Base-by-base conservation (phyloP, 768 basidiomycete genomes). In the Chlorophyllum brunneum region DNA sequence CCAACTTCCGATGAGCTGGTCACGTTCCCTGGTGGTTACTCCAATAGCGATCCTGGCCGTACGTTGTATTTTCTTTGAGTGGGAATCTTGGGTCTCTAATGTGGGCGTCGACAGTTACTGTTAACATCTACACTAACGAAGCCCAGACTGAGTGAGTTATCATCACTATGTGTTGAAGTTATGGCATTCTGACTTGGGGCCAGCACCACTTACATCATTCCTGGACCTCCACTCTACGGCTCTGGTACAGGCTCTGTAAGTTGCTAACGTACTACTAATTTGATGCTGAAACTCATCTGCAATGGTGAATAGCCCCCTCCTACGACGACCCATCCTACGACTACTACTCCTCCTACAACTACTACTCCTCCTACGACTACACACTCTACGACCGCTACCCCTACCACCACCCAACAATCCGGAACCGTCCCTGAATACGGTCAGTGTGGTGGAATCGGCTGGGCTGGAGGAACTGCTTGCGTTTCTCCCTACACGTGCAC, bases 151-250 rank as follows among this genome's bases (percentile, higher is more conserved):
- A 66, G 59, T 59, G 31, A 22, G 54, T 23, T 26, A 0, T 3
- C n/a, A 33, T 30, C n/a, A 11, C 29, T 5, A 16, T 10, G 18
- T 16, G 20, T 10, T n/a, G 7, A 16, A 30, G 2, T 4, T 22
- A 27, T 41, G 3, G 22, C 13, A 27, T 30, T 40, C 39, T 30
- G 20, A 39, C 11, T 26, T 18, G 48, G 15, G 33, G 34, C 10
- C 48, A 64, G 63, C 48, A 72, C 69, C n/a, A 71, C 65, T 23
- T 77, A 77, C 60, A 51, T 60, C 6, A 74, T 77, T 46, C 74
- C 75, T 3, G 73, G 74, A 20, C 74, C 75, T 16, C 69, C 75
- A 37, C 71, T 81, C 16, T 81, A 78, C 62, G 75, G 70, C 23
- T 45, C 43, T 3, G 16, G 29, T n/a, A 65, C 66, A 11, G 63